Base-by-base conservation (phyloP, 768 basidiomycete species). In the Mrakia hoshinonis region DNA sequence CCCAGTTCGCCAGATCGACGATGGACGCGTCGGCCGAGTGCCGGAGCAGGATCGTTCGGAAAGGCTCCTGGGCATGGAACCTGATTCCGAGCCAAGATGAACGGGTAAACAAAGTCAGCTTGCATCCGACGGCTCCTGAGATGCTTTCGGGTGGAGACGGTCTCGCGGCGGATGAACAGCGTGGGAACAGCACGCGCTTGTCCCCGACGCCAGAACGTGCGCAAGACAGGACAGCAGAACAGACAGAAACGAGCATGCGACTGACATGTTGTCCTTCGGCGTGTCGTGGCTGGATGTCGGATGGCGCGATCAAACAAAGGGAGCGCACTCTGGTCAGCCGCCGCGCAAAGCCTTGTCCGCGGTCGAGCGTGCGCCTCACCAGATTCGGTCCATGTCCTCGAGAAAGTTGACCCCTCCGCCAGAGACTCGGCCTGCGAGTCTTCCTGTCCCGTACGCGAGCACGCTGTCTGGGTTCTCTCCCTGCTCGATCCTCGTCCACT, bases 371-470 rank as follows among this genome's bases (percentile, higher is more conserved):
- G 29, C 20, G 36, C 43, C 58, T 61, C 58, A 61, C 58, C 58
- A 61, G 34, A 61, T 61, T 22, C 58, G 15, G 34, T 61, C 34
- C 36, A 61, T 36, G 36, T 61, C 58, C 34, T 61, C 58, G 20
- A 61, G 31, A 36, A 61, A 61, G 58, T 38, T 31, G 31, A 61
- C 58, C n/a, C 58, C 58, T 20, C 58, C 58, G 34, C 58, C 58
- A 10, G 31, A 22, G 18, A 61, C 58, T n/a, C 58, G 31, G 0
- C 58, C 58, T 4, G 10, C 58, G 6, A 39, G 18, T n/a, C 58
- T 20, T 9, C 58, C 58, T 22, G 58, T 61, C 34, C 58, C 58
- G n/a, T 20, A 36, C 22, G 36, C 31, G 11, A 61, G 58, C 7
- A 61, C 34, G 2, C 7, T 36, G 29, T 61, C 58, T 9, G 36